Percentiles rank a stretch among this genome's conserved stretches.
Evolutionary conservation across 257 asterid species (phyloP).

Genomic region (Przewalskia tangutica): DNA sequence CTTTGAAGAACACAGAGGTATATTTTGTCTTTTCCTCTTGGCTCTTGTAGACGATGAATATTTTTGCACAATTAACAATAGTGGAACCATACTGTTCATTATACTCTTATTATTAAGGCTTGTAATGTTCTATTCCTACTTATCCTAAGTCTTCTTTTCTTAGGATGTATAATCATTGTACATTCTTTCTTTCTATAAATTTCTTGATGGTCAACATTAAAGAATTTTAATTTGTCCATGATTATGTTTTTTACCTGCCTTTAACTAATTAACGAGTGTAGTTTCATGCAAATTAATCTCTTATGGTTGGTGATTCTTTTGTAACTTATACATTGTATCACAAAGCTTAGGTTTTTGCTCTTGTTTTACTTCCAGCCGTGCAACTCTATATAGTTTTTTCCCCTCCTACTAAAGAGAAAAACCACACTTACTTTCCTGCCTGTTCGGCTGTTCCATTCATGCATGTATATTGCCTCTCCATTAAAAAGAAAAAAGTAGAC

Average conservation of each 20-base stretch:
- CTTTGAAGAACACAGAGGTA: slow-evolving; percentile 92
- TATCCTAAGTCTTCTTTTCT: neutral
- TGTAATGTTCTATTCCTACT: neutral
- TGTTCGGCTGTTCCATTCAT: neutral
- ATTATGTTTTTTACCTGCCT: neutral
- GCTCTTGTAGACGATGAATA: neutral
- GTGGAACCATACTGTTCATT: neutral
- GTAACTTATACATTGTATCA: neutral
- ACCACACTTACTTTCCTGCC: neutral
- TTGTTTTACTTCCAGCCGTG: neutral
- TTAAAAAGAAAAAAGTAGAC: neutral
- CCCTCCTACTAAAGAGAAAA: neutral
- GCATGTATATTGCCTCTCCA: neutral
- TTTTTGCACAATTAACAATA: neutral
- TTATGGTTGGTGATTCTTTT: neutral
- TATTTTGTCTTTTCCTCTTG: slow-evolving; percentile 1
- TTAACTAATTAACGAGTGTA: neutral
- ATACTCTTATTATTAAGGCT: neutral
- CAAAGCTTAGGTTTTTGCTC: neutral
- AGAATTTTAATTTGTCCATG: neutral
- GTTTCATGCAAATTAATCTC: neutral
- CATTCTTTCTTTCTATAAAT: neutral
- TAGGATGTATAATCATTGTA: neutral
- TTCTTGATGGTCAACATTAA: neutral
- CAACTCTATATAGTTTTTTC: neutral